Conservation (phyloP, 306 rosid species). For the Malus domestica region DNA sequence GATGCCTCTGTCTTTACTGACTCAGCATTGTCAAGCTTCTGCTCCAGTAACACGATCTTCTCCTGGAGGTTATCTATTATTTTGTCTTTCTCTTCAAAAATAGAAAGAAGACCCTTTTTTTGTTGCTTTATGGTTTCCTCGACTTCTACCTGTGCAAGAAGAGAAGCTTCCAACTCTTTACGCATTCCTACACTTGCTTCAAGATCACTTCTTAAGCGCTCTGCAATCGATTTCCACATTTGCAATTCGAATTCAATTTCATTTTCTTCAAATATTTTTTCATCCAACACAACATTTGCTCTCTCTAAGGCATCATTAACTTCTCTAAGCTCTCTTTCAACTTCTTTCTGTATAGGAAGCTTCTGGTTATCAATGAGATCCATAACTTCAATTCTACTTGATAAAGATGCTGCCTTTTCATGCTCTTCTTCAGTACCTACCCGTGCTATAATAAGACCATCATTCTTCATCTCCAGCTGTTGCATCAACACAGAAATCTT, state of each 20-base stretch:
- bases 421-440: constrained; percentile 26
- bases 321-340: constrained; percentile 19
- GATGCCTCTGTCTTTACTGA: constrained; percentile 14
- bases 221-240: constrained; percentile 51
- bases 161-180: constrained; percentile 69
- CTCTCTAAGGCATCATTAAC: constrained; percentile 39
- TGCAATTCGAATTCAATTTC: constrained; percentile 66
- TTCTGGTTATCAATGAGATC: constrained; percentile 21
- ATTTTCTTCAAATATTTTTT: constrained; percentile 45
- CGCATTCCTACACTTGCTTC: constrained; percentile 43
- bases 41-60: constrained; percentile 39
- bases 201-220: constrained; percentile 40
- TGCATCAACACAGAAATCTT: constrained; percentile 32
- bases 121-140: constrained; percentile 57
- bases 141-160: constrained; percentile 54
- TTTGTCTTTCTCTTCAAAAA: constrained; percentile 39
- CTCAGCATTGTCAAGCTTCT: constrained; percentile 28
- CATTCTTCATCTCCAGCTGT: constrained; percentile 56
- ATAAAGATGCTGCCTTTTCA: constrained; percentile 7
- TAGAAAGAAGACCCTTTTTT: constrained; percentile 27
- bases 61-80: constrained; percentile 34
- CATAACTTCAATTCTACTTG: too few species aligned
- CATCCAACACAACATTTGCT: constrained; percentile 38
- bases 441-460: constrained; percentile 37
- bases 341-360: constrained; percentile 31